phyloP scores from a whole-genome alignment of 768 basidiomycete genomes.

The Termitomyces sp. region DNA sequence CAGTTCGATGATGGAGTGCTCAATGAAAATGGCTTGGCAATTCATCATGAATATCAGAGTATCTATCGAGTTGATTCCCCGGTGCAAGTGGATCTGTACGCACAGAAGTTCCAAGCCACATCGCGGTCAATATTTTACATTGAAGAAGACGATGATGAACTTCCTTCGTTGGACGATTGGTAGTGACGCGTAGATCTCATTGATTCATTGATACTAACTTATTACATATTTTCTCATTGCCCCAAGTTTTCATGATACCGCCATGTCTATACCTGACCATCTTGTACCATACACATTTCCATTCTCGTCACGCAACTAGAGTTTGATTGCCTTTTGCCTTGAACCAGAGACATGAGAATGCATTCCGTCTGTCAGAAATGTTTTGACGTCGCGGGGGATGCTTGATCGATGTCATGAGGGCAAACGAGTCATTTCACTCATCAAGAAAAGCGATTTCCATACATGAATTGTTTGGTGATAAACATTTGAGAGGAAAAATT shows the following conservation, averaged over 20 bases:
- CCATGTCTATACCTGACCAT: background rate
- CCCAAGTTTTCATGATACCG: background rate
- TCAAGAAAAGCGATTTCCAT: background rate
- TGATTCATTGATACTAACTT: slow-evolving; percentile 3
- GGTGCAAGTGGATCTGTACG: slow-evolving; percentile 2
- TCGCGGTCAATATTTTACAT: slow-evolving; percentile 19
- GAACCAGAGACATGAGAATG: background rate
- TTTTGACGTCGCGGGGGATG: background rate
- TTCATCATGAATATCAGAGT: background rate
- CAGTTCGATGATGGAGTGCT: slow-evolving; percentile 8
- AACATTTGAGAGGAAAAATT: background rate
- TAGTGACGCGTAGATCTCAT: slow-evolving; percentile 15
- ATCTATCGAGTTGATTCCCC: slow-evolving; percentile 2
- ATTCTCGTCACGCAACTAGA: background rate
- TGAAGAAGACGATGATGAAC: slow-evolving; percentile 33
- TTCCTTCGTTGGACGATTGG: slow-evolving; percentile 39
- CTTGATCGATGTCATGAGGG: background rate
- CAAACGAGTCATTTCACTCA: background rate
- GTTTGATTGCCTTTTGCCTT: background rate
- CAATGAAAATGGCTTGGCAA: slow-evolving; percentile 1
- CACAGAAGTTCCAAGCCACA: slow-evolving; percentile 7
- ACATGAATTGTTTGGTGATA: background rate
- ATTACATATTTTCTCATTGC: slow-evolving; percentile 1
- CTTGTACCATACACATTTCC: background rate
- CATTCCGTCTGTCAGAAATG: background rate